A percentile compares a stretch with the other conserved stretches of the same genome.
phyloP scores from a whole-genome alignment of 2,329 filamentous ascomycete species.

The Fusarium vanettenii region DNA sequence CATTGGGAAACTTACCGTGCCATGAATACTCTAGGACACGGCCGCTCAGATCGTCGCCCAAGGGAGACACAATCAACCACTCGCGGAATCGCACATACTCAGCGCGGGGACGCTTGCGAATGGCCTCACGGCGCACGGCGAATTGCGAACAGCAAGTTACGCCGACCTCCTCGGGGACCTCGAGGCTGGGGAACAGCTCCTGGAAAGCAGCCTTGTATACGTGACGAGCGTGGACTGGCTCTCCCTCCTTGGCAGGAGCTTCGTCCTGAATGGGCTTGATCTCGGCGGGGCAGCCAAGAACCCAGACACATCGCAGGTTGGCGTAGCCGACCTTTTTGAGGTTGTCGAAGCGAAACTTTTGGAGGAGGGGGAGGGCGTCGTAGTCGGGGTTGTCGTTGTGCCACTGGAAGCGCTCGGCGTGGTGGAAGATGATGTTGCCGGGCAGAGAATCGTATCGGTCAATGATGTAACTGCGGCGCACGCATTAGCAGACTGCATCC shows the following conservation, averaged over 20 bases:
- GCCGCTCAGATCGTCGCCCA: conserved; percentile 66
- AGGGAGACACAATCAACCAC: conserved; percentile 68
- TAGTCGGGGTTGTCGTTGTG: conserved; percentile 66
- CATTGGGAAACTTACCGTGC: conserved; percentile 63
- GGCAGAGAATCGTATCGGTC: conserved; percentile 61
- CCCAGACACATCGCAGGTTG: conserved; percentile 70
- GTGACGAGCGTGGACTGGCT: conserved; percentile 53
- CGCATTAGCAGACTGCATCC: conserved; percentile 8
- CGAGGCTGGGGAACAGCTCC: conserved; percentile 53
- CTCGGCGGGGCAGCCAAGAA: conserved; percentile 65
- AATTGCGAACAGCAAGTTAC: conserved; percentile 76
- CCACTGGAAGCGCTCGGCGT: conserved; percentile 62
- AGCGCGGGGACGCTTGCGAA: conserved; percentile 58
- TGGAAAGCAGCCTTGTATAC: conserved; percentile 56
- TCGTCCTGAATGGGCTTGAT: conserved; percentile 55
- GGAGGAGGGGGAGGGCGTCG: conserved; percentile 64
- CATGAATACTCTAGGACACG: conserved; percentile 74
- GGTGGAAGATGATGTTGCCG: conserved; percentile 58
- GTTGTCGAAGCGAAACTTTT: conserved; percentile 59
- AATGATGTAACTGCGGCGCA: conserved; percentile 56
- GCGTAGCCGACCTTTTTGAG: conserved; percentile 67
- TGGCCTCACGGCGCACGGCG: conserved; percentile 65
- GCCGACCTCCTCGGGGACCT: conserved; percentile 62
- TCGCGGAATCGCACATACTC: conserved; percentile 68
- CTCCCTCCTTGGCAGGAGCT: conserved; percentile 47